Conservation (phyloP, 306 rosid species). For the Quercus alba region DNA sequence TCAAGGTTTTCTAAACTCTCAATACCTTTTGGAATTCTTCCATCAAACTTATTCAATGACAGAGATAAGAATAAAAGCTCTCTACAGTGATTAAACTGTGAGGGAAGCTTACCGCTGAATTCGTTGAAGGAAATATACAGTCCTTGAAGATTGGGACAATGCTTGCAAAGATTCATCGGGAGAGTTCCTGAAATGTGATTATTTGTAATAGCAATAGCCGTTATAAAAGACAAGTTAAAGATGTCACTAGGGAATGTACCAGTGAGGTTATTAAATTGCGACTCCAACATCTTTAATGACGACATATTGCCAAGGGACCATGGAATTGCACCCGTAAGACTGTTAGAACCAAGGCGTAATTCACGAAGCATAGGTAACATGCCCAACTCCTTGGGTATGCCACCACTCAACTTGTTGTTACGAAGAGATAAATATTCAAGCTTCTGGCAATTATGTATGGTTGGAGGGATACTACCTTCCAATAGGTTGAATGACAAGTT, state of each 20-base stretch:
- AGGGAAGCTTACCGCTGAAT: background rate
- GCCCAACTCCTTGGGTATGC: background rate
- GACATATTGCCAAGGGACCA: background rate
- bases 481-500: background rate
- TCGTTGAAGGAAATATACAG: accelerated
- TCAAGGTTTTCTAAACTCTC: background rate
- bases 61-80: background rate
- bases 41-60: too few species aligned
- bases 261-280: accelerated
- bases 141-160: background rate
- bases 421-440: background rate
- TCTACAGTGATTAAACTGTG: background rate
- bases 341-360: accelerated
- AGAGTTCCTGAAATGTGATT: background rate
- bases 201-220: accelerated
- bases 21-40: background rate
- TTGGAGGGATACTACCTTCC: background rate
- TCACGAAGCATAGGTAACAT: background rate
- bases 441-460: background rate
- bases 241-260: background rate
- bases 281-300: accelerated
- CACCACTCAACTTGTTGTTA: background rate
- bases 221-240: background rate
- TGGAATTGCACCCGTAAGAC: background rate
- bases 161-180: background rate